Percentiles rank a stretch among this genome's conserved stretches.
phyloP scores from a whole-genome alignment of 169 alveolate genomes.

The Cyclospora cayetanensis region DNA sequence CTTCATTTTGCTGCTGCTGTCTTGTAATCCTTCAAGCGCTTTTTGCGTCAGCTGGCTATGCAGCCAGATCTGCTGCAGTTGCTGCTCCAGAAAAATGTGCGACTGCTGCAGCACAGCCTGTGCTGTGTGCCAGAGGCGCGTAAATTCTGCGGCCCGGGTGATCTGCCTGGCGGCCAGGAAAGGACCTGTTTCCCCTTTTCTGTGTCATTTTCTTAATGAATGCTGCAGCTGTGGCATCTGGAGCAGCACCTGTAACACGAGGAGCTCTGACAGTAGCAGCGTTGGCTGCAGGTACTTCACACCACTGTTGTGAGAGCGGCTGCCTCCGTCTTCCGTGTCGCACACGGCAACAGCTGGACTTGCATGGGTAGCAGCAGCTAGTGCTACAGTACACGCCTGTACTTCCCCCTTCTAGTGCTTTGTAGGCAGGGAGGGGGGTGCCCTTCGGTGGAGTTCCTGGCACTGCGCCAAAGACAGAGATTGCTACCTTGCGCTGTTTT shows the following conservation, averaged over 20 bases:
- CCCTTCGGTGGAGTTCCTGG: too few species aligned
- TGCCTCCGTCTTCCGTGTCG: too few species aligned
- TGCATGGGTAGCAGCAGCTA: too few species aligned
- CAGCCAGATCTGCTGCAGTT: background rate
- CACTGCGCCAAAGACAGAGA: too few species aligned
- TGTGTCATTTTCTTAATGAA: background rate
- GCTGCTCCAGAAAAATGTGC: background rate
- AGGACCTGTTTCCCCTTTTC: background rate
- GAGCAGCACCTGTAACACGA: background rate
- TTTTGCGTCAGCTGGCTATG: background rate
- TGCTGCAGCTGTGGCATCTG: slow-evolving; percentile 18
- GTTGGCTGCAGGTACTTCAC: too few species aligned
- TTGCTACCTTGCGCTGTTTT: too few species aligned
- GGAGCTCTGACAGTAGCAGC: background rate
- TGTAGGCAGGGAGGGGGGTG: too few species aligned
- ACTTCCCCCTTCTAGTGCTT: too few species aligned
- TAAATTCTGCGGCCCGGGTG: too few species aligned
- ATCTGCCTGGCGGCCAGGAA: background rate
- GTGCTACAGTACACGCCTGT: too few species aligned
- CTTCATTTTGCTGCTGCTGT: background rate
- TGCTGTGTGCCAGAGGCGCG: background rate
- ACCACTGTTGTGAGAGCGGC: too few species aligned
- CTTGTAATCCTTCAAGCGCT: background rate
- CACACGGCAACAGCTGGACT: too few species aligned
- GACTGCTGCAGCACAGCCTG: slow-evolving; percentile 15